Evolutionary conservation across 2,329 filamentous ascomycete species (phyloP).

Genomic region (Clarireedia sp.): DNA sequence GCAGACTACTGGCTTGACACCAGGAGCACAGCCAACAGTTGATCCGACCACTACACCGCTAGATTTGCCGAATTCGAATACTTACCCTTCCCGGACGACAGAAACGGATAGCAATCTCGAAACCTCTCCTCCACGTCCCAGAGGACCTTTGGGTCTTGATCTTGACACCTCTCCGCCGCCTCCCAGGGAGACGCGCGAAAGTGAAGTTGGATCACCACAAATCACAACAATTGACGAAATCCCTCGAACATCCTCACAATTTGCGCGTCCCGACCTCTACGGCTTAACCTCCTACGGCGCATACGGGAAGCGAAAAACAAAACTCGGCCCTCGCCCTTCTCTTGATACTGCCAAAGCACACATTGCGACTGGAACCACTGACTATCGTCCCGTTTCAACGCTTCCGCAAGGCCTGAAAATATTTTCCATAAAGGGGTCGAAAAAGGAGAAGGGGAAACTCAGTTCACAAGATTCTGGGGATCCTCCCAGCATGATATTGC

Average conservation of each 20-base stretch:
- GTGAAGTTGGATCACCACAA: conserved; percentile 15
- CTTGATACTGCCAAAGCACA: conserved; percentile 55
- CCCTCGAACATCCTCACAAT: conserved; percentile 38
- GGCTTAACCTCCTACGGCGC: conserved; percentile 39
- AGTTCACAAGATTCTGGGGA: conserved; percentile 32
- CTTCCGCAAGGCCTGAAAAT: conserved; percentile 75
- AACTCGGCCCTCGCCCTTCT: conserved; percentile 79
- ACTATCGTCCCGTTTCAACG: conserved; percentile 65
- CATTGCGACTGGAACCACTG: conserved; percentile 48
- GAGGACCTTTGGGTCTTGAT: conserved; percentile 4
- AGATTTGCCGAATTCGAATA: conserved; percentile 14
- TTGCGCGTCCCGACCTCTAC: conserved; percentile 43
- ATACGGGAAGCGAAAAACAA: conserved; percentile 70
- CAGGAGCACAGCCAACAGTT: conserved; percentile 8
- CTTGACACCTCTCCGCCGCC: conserved; percentile 10
- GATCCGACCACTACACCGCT: conserved; percentile 10
- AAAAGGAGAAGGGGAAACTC: conserved; percentile 39
- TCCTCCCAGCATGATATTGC: conserved; percentile 23
- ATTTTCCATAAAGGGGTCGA: conserved; percentile 46
- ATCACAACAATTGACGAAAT: conserved; percentile 18
- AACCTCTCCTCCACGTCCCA: conserved; percentile 23
- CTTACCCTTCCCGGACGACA: conserved; percentile 11
- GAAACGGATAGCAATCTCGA: conserved; percentile 12
- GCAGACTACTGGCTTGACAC: conserved; percentile 19
- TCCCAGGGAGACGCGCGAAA: conserved; percentile 13